Evolutionary conservation across 2,329 filamentous ascomycete genomes (phyloP).

Genomic region (Raffaelea arxii): DNA sequence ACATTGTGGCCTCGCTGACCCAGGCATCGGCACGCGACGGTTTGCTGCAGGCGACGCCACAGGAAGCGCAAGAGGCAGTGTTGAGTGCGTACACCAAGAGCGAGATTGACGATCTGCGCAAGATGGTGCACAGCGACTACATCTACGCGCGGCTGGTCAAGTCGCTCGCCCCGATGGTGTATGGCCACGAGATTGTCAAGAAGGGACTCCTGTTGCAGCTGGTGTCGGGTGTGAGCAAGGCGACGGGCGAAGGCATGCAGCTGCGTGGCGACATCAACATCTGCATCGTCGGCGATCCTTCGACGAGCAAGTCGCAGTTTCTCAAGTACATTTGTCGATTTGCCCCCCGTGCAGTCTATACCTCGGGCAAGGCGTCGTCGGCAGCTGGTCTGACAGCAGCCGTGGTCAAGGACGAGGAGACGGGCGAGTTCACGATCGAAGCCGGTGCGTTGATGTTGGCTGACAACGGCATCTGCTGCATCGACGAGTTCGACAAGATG

Average conservation of each 20-base stretch:
- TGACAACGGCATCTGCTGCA: constrained; percentile 93
- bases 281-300: constrained; percentile 94
- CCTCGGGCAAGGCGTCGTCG: constrained; percentile 93
- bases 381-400: constrained; percentile 95
- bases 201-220: constrained; percentile 91
- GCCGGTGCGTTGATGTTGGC: constrained; percentile 96
- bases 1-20: constrained; percentile 77
- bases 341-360: constrained; percentile 93
- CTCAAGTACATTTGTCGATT: constrained; percentile 97
- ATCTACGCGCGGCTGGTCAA: constrained; percentile 91
- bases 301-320: constrained; percentile 96
- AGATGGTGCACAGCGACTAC: constrained; percentile 90
- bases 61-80: constrained; percentile 79
- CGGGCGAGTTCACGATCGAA: constrained; percentile 97
- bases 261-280: constrained; percentile 97
- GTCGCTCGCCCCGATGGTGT: constrained; percentile 92
- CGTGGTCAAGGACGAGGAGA: constrained; percentile 96
- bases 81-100: constrained; percentile 74
- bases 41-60: constrained; percentile 46
- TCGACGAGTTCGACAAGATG: constrained; percentile 99
- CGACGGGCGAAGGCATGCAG: constrained; percentile 87
- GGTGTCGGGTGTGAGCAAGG: constrained; percentile 91
- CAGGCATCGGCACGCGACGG: constrained; percentile 56
- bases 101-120: constrained; percentile 84
- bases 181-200: constrained; percentile 95